Evolutionary conservation across 2,329 filamentous ascomycete genomes (phyloP).

Genomic region (Aspergillus ochraceoroseus): DNA sequence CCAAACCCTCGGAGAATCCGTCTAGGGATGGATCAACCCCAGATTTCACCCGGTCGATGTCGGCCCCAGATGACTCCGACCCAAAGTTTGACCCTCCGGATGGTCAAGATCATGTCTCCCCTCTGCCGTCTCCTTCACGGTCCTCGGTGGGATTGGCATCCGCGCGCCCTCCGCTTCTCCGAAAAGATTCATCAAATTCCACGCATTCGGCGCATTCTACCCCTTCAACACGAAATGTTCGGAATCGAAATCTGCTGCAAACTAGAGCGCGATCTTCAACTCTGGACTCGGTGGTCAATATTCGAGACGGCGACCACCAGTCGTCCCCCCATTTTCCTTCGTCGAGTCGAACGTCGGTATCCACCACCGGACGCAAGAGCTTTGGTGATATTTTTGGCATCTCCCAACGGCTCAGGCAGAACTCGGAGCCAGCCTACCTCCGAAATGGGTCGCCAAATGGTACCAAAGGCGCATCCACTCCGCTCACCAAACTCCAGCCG

Average conservation of each 20-base stretch:
- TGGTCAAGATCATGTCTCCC: conserved; percentile 34
- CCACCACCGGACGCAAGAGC: conserved; percentile 80
- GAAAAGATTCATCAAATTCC: conserved; percentile 59
- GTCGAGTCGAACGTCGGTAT: conserved; percentile 68
- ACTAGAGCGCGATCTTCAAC: conserved; percentile 80
- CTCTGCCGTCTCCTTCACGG: conserved; percentile 48
- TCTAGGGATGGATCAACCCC: conserved; percentile 15
- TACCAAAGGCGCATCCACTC: conserved; percentile 59
- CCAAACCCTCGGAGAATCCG: conserved; percentile 51
- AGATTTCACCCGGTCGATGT: conserved; percentile 18
- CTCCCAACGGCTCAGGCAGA: conserved; percentile 69
- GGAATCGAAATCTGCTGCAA: conserved; percentile 45
- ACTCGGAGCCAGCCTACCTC: conserved; percentile 64
- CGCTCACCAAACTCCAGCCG: conserved; percentile 61
- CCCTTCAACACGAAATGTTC: conserved; percentile 46
- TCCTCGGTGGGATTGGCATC: conserved; percentile 50
- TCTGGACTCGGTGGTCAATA: conserved; percentile 72
- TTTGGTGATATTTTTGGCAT: conserved; percentile 84
- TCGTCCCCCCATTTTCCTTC: conserved; percentile 57
- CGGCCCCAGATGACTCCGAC: conserved; percentile 20
- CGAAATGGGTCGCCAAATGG: conserved; percentile 58
- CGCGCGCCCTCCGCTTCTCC: conserved; percentile 47
- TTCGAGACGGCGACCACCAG: conserved; percentile 65
- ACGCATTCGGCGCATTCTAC: conserved; percentile 61
- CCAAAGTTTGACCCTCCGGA: conserved; percentile 26